Evolutionary conservation across 1,284 basidiomycete species (phyloP).

Genomic region (Clitocybe nebularis): DNA sequence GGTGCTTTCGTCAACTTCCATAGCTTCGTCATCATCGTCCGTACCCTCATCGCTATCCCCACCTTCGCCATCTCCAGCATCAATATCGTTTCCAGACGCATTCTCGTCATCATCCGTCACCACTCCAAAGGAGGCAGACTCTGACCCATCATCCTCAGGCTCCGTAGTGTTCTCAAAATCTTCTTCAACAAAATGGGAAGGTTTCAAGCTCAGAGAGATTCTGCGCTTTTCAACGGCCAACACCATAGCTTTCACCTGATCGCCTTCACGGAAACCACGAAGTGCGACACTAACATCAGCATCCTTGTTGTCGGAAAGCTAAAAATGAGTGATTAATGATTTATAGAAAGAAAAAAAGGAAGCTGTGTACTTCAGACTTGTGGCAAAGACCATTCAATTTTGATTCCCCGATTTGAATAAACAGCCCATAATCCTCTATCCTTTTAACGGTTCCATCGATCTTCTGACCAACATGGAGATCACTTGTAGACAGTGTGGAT

Average conservation of each 20-base stretch:
- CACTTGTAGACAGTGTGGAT: slow-evolving; percentile 43
- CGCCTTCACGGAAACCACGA: slow-evolving; percentile 82
- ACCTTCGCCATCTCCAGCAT: slow-evolving; percentile 17
- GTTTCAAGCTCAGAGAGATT: slow-evolving; percentile 88
- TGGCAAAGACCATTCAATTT: slow-evolving; percentile 91
- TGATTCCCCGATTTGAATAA: slow-evolving; percentile 83
- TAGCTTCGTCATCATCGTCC: slow-evolving; percentile 37
- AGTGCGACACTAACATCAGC: slow-evolving; percentile 77
- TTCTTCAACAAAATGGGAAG: slow-evolving; percentile 73
- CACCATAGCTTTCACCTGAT: slow-evolving; percentile 81
- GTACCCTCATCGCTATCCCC: slow-evolving; percentile 28
- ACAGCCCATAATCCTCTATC: slow-evolving; percentile 88
- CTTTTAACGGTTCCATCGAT: slow-evolving; percentile 72
- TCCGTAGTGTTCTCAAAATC: slow-evolving; percentile 43
- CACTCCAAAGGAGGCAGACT: slow-evolving; percentile 25
- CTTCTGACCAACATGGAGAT: slow-evolving; percentile 74
- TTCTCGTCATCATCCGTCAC: slow-evolving; percentile 22
- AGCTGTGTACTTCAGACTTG: slow-evolving; percentile 80
- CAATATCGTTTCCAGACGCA: slow-evolving; percentile 20
- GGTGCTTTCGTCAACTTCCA: slow-evolving; percentile 34
- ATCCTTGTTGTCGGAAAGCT: slow-evolving; percentile 84
- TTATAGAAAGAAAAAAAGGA: neutral
- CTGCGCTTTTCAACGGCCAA: slow-evolving; percentile 77
- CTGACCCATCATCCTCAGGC: slow-evolving; percentile 26
- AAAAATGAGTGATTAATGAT: slow-evolving; percentile 4